Percentiles rank a stretch among this genome's conserved stretches.
phyloP scores from a whole-genome alignment of 257 asterid genomes.

The Solanum verrucosum region DNA sequence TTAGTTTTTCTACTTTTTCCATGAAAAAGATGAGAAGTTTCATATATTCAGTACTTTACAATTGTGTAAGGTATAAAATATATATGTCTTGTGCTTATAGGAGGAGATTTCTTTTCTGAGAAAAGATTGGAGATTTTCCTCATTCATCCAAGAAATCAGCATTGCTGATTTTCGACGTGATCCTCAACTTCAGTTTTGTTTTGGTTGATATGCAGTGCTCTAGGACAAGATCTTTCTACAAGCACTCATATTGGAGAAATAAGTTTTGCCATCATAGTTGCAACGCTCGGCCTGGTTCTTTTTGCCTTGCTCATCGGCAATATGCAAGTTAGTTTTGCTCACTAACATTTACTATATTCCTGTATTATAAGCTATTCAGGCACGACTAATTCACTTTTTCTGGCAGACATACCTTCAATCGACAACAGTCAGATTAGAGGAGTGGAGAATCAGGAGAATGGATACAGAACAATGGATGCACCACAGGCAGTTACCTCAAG shows the following conservation, averaged over 20 bases:
- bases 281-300: conserved; percentile 71
- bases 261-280: conserved; percentile 57
- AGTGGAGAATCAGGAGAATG: conserved; percentile 81
- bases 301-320: conserved; percentile 89
- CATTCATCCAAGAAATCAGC: not conserved
- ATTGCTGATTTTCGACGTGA: not conserved
- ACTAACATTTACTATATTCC: not conserved
- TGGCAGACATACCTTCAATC: conserved; percentile 89
- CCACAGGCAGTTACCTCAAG: conserved; percentile 82
- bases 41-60: not conserved
- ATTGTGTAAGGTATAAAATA: not conserved
- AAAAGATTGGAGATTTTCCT: not conserved
- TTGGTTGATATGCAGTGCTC: conserved; percentile 48
- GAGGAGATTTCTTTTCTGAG: not conserved
- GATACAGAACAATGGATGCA: conserved; percentile 97
- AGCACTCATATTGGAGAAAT: conserved; percentile 81
- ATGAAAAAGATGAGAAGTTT: not conserved
- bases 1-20: not conserved
- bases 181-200: not conserved
- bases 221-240: conserved; percentile 80
- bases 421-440: conserved; percentile 79
- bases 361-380: not conserved
- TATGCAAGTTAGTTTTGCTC: conserved; percentile 61
- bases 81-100: not conserved
- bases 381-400: not conserved